A percentile compares a stretch with the other conserved stretches of the same genome.
Conservation (phyloP, 768 basidiomycete species). For the Aureoboletus auriporus region DNA sequence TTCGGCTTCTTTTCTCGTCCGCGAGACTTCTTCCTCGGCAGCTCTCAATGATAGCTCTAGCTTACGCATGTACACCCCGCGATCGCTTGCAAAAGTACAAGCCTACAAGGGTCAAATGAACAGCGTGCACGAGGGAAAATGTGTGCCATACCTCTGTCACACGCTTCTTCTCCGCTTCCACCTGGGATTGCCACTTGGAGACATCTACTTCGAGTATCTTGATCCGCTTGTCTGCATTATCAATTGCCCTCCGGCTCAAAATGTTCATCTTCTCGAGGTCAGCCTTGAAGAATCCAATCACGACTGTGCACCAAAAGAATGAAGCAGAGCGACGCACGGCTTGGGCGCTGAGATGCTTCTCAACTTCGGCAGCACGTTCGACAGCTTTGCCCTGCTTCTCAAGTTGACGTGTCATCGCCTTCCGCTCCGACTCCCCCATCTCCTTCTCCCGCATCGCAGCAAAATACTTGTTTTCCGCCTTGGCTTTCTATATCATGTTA, state of each 20-base stretch:
- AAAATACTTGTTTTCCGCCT: constrained; percentile 93
- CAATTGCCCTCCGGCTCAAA: constrained; percentile 28
- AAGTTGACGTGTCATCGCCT: constrained; percentile 50
- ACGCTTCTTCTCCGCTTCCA: constrained; percentile 38
- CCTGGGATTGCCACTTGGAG: constrained; percentile 30
- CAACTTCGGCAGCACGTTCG: constrained; percentile 60
- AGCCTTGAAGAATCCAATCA: constrained; percentile 22
- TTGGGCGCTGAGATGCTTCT: constrained; percentile 56
- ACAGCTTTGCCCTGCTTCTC: constrained; percentile 62
- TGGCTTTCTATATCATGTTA: constrained; percentile 67
- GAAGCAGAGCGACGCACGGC: constrained; percentile 43
- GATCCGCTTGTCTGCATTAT: constrained; percentile 25
- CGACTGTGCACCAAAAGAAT: not conserved
- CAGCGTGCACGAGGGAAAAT: not conserved
- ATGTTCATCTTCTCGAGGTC: constrained; percentile 45
- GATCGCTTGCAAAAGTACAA: constrained; percentile 29
- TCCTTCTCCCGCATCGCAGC: constrained; percentile 88
- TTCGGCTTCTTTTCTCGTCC: constrained; percentile 49
- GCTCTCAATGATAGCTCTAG: constrained; percentile 16
- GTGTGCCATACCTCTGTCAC: constrained; percentile 36
- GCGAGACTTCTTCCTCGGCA: constrained; percentile 45
- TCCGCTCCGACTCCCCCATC: constrained; percentile 71
- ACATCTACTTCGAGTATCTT: constrained; percentile 30
- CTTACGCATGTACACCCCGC: constrained; percentile 20
- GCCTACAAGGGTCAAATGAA: constrained; percentile 21